Evolutionary conservation across 2,329 filamentous ascomycete genomes (phyloP), one percentile per base, ranked within the genome.

Genomic region (Colletotrichum sp.): DNA sequence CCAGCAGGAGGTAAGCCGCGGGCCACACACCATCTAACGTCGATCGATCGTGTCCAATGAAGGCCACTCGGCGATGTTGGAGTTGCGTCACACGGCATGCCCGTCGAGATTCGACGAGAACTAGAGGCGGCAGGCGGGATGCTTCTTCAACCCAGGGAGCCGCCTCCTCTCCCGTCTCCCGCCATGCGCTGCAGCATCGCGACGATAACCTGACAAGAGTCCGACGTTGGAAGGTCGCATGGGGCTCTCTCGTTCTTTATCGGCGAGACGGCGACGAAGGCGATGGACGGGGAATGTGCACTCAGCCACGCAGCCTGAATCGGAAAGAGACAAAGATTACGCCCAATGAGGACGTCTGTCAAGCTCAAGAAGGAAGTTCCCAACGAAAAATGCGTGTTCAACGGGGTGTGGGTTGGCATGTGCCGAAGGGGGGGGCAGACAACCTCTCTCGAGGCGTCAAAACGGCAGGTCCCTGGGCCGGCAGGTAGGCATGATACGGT

Each of bases 321-420:
- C n/a, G n/a, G 43, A 22, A 52, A 52, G 43, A 52, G 43, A 52
- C 43, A 22, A 2, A 52, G n/a, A 52, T 52, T 8, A 28, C 43
- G 8, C 34, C 48, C 67, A 66, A 48, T 71, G 9, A 34, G 25
- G 32, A 43, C 18, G 27, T 43, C 39, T 22, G 27, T 12, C 48
- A 12, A n/a, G 52, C 66, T 68, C 52, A 58, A 68, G 22, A 66
- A 43, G 71, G 71, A 66, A 74, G 71, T 52, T 74, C 25, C 67
- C 60, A 48, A 66, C 28, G 18, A 18, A 56, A 70, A 32, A n/a
- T 34, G 58, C 39, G 39, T 28, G 65, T n/a, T 27, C 28, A 25
- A 34, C 6, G 34, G 55, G 9, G 16, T 68, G 52, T 58, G 28
- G 36, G 52, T 18, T 55, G 32, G 52, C 52, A 30, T 60, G 55